Conservation (phyloP, 2,329 filamentous ascomycete genomes). For the Gliomastix tumulicola region DNA sequence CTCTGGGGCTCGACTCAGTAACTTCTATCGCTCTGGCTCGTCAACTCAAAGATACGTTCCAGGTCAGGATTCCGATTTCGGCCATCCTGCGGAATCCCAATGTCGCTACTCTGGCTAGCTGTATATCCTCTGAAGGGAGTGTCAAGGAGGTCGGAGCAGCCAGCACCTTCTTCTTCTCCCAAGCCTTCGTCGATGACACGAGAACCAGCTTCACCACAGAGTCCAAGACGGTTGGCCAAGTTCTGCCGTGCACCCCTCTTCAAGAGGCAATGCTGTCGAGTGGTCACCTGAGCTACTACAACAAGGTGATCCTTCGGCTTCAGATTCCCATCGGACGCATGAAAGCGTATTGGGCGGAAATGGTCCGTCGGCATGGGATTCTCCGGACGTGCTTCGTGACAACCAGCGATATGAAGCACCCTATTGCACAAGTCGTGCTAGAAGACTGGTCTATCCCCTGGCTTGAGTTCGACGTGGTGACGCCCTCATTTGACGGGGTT, state of each 20-base stretch:
- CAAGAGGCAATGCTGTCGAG: conserved; percentile 78
- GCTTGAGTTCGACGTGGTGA: conserved; percentile 22
- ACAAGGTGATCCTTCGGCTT: conserved; percentile 61
- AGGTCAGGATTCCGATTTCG: conserved; percentile 55
- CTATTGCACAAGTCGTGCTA: conserved; percentile 69
- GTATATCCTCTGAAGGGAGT: conserved; percentile 5
- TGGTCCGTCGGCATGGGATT: conserved; percentile 65
- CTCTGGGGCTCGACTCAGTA: conserved; percentile 78
- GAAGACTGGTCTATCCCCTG: conserved; percentile 32
- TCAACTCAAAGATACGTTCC: conserved; percentile 37
- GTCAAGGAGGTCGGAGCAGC: not conserved
- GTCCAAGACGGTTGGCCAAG: conserved; percentile 33
- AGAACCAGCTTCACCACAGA: conserved; percentile 19
- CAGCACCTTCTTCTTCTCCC: conserved; percentile 15
- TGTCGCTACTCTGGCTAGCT: conserved; percentile 50
- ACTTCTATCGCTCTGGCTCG: conserved; percentile 67
- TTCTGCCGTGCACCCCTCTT: conserved; percentile 78
- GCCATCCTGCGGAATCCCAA: conserved; percentile 62
- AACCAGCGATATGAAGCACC: conserved; percentile 51
- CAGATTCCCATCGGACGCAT: conserved; percentile 41
- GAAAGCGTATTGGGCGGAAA: conserved; percentile 51
- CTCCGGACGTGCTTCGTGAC: conserved; percentile 69
- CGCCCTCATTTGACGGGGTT: conserved; percentile 23
- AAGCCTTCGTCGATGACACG: conserved; percentile 15
- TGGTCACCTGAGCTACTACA: conserved; percentile 56